Percentiles rank a stretch among this genome's conserved stretches.
These are phyloP conservation scores for Kluyveromyces dobzhanskii DNA, from an alignment of 805 yeast genomes.

Conservation along the genomic window DNA sequence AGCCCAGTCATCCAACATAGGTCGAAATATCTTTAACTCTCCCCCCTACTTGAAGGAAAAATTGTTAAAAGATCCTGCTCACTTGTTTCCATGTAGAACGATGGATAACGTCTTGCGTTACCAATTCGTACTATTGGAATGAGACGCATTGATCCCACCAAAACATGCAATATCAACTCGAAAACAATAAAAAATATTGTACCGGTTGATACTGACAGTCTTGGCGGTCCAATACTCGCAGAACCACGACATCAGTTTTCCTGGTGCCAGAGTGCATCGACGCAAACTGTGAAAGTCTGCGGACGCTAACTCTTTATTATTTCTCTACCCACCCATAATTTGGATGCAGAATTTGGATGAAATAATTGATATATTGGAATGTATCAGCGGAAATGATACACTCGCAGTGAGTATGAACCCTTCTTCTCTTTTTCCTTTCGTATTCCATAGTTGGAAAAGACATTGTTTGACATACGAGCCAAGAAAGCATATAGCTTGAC, in stretches of 20 bases:
- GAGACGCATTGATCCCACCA: conserved; percentile 1
- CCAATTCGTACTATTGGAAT: background rate
- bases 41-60: conserved; percentile 1
- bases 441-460: background rate
- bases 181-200: too few species aligned
- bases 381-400: too few species aligned
- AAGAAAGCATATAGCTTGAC: conserved; percentile 98
- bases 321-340: too few species aligned
- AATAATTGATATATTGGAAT: too few species aligned
- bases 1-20: too few species aligned
- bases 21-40: too few species aligned
- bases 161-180: too few species aligned
- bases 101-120: too few species aligned
- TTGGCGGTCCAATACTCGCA: conserved; percentile 3
- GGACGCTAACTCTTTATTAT: too few species aligned
- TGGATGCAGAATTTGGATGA: too few species aligned
- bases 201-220: too few species aligned
- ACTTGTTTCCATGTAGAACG: conserved; percentile 31
- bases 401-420: conserved; percentile 8
- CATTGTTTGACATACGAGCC: conserved; percentile 76
- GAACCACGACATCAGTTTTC: conserved; percentile 2
- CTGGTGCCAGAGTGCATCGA: background rate
- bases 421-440: conserved; percentile 9
- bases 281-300: too few species aligned
- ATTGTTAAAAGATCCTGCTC: conserved; percentile 39